These are phyloP conservation scores for Penicillium robsamsonii DNA, from an alignment of 495 filamentous ascomycete genomes.

Conservation along the genomic window DNA sequence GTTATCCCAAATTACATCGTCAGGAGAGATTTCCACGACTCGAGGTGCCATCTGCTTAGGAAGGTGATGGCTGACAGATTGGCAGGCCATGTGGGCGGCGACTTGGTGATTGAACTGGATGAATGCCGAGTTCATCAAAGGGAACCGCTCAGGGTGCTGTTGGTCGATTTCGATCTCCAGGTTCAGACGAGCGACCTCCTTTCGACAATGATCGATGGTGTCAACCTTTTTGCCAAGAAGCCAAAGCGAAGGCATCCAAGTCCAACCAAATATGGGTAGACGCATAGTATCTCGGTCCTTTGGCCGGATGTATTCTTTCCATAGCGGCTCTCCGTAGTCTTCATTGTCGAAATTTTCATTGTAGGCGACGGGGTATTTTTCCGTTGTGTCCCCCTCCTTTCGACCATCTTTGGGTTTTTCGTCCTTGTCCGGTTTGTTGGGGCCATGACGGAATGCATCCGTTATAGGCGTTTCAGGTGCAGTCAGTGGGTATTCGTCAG, in stretches of 20 bases:
- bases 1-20: slow-evolving; percentile 96
- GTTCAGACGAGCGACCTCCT: slow-evolving; percentile 85
- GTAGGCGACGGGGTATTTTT: slow-evolving; percentile 70
- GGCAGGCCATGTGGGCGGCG: slow-evolving; percentile 96
- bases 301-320: slow-evolving; percentile 77
- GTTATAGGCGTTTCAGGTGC: slow-evolving; percentile 30
- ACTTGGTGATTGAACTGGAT: slow-evolving; percentile 99
- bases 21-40: slow-evolving; percentile 86
- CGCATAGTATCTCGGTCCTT: slow-evolving; percentile 86
- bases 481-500: slow-evolving; percentile 43
- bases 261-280: slow-evolving; percentile 71
- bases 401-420: slow-evolving; percentile 20
- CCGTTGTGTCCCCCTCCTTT: slow-evolving; percentile 36
- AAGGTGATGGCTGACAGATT: slow-evolving; percentile 85
- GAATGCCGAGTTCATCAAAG: slow-evolving; percentile 96
- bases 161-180: slow-evolving; percentile 93
- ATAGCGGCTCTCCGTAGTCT: slow-evolving; percentile 62
- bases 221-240: slow-evolving; percentile 88
- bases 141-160: slow-evolving; percentile 78
- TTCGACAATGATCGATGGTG: slow-evolving; percentile 87
- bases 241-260: slow-evolving; percentile 80
- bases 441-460: slow-evolving; percentile 15
- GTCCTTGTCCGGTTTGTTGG: slow-evolving; percentile 20
- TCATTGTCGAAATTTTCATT: slow-evolving; percentile 65
- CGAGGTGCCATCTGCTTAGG: slow-evolving; percentile 95